Conservation (phyloP, 352 stramenopile species). For the Globisporangium cylindrosporum region DNA sequence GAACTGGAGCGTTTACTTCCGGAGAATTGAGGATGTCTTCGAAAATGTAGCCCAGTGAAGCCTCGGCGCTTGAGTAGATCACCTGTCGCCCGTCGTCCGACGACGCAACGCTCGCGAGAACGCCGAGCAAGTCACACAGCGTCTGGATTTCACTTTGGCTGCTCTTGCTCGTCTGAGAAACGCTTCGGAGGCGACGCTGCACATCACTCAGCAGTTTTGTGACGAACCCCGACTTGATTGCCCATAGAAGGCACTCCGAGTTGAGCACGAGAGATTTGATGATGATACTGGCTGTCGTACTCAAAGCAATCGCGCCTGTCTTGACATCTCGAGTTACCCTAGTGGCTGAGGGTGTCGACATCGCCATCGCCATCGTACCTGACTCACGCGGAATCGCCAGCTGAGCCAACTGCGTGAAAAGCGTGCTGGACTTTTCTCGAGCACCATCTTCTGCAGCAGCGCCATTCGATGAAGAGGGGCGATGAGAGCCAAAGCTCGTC, state of each 20-base stretch:
- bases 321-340: background rate
- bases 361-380: background rate
- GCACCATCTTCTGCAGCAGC: background rate
- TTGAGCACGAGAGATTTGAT: constrained; percentile 47
- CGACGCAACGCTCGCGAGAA: constrained; percentile 41
- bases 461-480: background rate
- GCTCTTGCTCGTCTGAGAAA: constrained; percentile 33
- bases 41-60: constrained; percentile 35
- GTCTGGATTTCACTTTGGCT: constrained; percentile 29
- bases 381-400: constrained; percentile 9
- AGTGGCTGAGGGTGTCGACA: background rate
- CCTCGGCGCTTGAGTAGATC: constrained; percentile 31
- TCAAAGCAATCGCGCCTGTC: constrained; percentile 11
- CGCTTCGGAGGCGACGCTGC: constrained; percentile 33
- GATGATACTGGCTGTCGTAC: constrained; percentile 36
- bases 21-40: constrained; percentile 43
- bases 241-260: constrained; percentile 41
- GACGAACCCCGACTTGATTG: constrained; percentile 44
- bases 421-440: background rate
- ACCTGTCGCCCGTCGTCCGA: constrained; percentile 43
- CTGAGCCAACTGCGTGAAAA: constrained; percentile 19
- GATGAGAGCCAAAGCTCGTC: background rate
- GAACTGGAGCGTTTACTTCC: constrained; percentile 19
- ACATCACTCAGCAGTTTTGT: constrained; percentile 32
- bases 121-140: constrained; percentile 39